Evolutionary conservation across 1,284 basidiomycete species (phyloP).

Genomic region (Rhodotorula mucilaginosa): DNA sequence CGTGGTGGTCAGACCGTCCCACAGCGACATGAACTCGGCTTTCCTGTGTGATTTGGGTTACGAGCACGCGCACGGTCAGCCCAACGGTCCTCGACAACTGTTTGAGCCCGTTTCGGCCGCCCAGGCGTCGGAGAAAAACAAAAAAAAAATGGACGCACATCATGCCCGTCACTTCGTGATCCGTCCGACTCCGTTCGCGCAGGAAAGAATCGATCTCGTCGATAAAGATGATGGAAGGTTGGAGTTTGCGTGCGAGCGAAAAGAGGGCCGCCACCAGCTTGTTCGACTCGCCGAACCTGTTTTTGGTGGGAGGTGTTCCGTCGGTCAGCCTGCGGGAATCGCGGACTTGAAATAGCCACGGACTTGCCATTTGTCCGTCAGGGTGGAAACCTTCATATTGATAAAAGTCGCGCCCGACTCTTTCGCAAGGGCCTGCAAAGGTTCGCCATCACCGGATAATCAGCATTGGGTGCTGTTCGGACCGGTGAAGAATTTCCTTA

Average conservation of each 20-base stretch:
- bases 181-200: conserved; percentile 76
- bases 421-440: conserved; percentile 58
- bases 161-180: conserved; percentile 98
- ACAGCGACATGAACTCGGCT: conserved; percentile 99
- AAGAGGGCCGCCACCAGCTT: conserved; percentile 89
- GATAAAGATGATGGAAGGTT: conserved; percentile 76
- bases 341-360: too few relatives aligned
- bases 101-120: background rate
- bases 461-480: too few relatives aligned
- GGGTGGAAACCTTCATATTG: conserved; percentile 55
- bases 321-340: conserved; percentile 68
- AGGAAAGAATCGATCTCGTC: conserved; percentile 87
- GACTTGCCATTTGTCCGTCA: conserved; percentile 51
- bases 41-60: too few relatives aligned
- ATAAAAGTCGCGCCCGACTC: conserved; percentile 93
- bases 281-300: conserved; percentile 85
- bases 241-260: conserved; percentile 68
- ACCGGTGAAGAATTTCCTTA: background rate
- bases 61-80: too few relatives aligned
- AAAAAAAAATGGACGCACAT: conserved; percentile 55
- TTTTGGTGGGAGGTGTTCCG: background rate
- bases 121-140: too few relatives aligned
- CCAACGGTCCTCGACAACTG: background rate
- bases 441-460: background rate
- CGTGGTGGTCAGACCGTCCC: conserved; percentile 92